phyloP scores from a whole-genome alignment of 208 protist genomes.

The Naegleria fowleri region DNA sequence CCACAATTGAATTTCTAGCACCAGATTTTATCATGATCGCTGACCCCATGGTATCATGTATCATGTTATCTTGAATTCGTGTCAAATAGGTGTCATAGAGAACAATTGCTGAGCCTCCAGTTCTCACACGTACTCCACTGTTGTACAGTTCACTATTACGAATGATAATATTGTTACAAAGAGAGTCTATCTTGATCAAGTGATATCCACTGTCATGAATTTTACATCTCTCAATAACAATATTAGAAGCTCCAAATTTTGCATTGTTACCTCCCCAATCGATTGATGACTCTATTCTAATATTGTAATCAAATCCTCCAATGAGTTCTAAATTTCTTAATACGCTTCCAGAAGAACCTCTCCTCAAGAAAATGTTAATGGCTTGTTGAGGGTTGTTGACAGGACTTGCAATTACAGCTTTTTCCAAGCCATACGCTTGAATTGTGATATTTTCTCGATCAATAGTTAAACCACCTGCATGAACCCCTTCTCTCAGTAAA shows the following conservation, averaged over 20 bases:
- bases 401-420: neutral
- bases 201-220: neutral
- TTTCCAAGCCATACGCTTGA: neutral
- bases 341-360: neutral
- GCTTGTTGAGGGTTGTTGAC: neutral
- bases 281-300: neutral
- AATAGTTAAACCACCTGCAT: neutral
- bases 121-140: neutral
- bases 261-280: neutral
- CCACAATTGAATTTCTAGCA: neutral
- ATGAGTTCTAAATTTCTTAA: neutral
- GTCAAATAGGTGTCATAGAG: neutral
- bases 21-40: neutral
- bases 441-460: neutral
- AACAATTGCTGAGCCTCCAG: neutral
- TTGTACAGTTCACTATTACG: neutral
- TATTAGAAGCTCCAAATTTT: neutral
- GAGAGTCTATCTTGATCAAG: neutral
- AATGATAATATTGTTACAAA: neutral
- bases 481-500: neutral
- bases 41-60: neutral
- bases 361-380: neutral
- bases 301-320: neutral
- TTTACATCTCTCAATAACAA: neutral
- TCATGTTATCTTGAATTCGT: neutral